These are phyloP conservation scores for Plasmodium chabaudi DNA, from an alignment of 169 alveolate species.

Conservation along the genomic window DNA sequence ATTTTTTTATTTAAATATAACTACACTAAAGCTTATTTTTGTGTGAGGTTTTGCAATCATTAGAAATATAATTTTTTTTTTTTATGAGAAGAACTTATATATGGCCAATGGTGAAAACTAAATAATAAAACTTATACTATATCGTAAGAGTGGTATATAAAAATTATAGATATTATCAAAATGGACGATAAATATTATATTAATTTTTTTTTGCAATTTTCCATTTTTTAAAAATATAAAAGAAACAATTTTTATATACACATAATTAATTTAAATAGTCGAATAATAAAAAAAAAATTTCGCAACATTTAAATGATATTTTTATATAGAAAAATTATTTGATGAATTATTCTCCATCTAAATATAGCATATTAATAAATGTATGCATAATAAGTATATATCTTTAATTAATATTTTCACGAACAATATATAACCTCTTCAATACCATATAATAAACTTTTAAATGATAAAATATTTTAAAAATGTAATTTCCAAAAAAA, in stretches of 20 bases:
- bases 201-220: background rate
- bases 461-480: too few relatives aligned
- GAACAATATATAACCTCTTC: too few relatives aligned
- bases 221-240: background rate
- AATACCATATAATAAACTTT: too few relatives aligned
- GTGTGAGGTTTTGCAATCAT: too few relatives aligned
- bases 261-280: background rate
- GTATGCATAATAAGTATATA: background rate
- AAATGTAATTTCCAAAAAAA: too few relatives aligned
- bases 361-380: conserved; percentile 5
- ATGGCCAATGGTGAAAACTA: background rate
- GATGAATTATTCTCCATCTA: background rate
- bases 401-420: too few relatives aligned
- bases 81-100: background rate
- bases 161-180: too few relatives aligned
- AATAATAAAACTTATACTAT: background rate
- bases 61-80: too few relatives aligned
- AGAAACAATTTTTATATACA: background rate
- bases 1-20: too few relatives aligned
- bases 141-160: background rate
- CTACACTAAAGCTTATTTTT: too few relatives aligned
- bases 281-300: background rate
- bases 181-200: background rate
- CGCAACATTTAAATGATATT: too few relatives aligned
- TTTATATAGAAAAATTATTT: too few relatives aligned